phyloP scores from a whole-genome alignment of 202 grass and related monocot genomes.

The Hordeum pubiflorum region DNA sequence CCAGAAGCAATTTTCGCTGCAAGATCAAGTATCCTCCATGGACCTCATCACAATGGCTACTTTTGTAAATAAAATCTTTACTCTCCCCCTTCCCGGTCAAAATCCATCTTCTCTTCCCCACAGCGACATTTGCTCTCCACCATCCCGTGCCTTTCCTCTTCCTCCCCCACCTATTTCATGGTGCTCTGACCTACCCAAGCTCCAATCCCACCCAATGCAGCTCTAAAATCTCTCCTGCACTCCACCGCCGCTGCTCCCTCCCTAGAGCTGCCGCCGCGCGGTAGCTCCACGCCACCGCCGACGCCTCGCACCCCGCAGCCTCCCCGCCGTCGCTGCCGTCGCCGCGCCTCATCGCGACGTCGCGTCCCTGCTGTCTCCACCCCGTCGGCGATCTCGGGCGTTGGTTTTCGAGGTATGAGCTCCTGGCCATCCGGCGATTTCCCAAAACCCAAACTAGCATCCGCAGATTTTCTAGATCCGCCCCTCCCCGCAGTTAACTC shows the following conservation, averaged over 20 bases:
- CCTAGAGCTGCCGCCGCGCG: background rate
- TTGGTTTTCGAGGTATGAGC: background rate
- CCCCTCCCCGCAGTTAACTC: background rate
- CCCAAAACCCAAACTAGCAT: background rate
- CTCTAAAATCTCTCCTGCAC: background rate
- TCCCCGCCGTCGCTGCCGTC: background rate
- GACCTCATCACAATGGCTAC: background rate
- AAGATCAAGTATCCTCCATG: too few relatives aligned
- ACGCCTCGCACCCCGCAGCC: background rate
- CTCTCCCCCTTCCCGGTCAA: background rate
- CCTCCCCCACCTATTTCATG: constrained; percentile 16
- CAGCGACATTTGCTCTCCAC: constrained; percentile 11
- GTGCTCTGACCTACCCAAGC: background rate
- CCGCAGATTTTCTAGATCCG: background rate
- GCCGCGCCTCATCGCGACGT: background rate
- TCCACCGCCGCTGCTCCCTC: background rate
- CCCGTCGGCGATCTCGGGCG: background rate
- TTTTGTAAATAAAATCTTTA: background rate
- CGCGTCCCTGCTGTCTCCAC: background rate
- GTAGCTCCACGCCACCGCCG: background rate
- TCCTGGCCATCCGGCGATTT: background rate
- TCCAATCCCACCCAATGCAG: constrained; percentile 2
- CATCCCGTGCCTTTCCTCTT: constrained; percentile 14
- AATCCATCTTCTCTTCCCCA: background rate
- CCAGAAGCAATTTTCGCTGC: too few relatives aligned